Evolutionary conservation across 208 protist species (phyloP).

Genomic region (Crithidia thermophila): DNA sequence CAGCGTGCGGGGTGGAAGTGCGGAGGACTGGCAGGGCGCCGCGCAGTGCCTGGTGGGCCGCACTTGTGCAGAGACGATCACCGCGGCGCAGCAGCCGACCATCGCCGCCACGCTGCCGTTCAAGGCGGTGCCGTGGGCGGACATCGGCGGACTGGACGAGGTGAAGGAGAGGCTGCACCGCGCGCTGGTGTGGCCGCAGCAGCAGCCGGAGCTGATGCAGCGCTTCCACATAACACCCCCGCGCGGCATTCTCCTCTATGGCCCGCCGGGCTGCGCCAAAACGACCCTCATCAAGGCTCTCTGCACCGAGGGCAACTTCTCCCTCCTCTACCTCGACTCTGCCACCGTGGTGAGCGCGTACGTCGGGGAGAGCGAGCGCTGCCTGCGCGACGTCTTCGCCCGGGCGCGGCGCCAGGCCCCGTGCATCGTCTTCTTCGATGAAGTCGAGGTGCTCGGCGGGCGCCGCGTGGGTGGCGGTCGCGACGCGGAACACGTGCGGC

Average conservation of each 20-base stretch:
- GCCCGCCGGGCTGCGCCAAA: slow-evolving; percentile 96
- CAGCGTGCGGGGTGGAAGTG: slow-evolving; percentile 37
- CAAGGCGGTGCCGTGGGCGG: slow-evolving; percentile 94
- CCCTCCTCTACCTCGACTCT: slow-evolving; percentile 89
- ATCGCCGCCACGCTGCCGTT: slow-evolving; percentile 37
- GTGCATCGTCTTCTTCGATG: slow-evolving; percentile 95
- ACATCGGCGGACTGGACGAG: slow-evolving; percentile 99
- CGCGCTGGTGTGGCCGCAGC: slow-evolving; percentile 98
- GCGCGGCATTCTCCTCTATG: slow-evolving; percentile 94
- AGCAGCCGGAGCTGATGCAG: slow-evolving; percentile 98
- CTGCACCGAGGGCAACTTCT: slow-evolving; percentile 73
- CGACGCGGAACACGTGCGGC: slow-evolving; percentile 66
- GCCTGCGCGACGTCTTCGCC: slow-evolving; percentile 85
- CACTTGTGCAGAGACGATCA: slow-evolving; percentile 54
- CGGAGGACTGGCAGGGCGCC: slow-evolving; percentile 34
- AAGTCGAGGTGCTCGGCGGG: slow-evolving; percentile 93
- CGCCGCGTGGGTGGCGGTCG: slow-evolving; percentile 30
- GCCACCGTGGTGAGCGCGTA: slow-evolving; percentile 91
- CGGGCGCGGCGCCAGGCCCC: slow-evolving; percentile 82
- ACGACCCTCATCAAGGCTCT: slow-evolving; percentile 91
- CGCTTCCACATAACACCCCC: slow-evolving; percentile 98
- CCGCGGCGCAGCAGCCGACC: slow-evolving; percentile 29
- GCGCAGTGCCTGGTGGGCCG: slow-evolving; percentile 65
- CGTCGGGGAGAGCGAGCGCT: slow-evolving; percentile 94
- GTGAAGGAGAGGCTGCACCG: slow-evolving; percentile 99